Base-by-base conservation (phyloP, 495 filamentous ascomycete genomes). In the Trichoderma orchidacearum region DNA sequence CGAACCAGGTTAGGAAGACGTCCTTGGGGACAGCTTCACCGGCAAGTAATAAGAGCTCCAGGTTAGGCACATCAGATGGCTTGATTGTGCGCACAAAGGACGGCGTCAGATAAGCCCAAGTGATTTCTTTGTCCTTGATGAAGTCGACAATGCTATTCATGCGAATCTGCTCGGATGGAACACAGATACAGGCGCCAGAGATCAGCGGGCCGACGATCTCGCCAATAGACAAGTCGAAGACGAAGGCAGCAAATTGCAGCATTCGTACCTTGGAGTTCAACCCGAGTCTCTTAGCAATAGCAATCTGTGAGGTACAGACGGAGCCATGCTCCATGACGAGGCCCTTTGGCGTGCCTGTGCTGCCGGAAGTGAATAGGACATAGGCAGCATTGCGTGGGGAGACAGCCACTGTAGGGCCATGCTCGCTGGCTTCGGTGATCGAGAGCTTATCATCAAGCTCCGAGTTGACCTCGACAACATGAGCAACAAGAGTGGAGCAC, bases 181-280 rank as follows among this genome's bases (percentile, higher is more conserved):
- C 59, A 30, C 74, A 77, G 5, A 75, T 60, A 45, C 67, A 70
- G 1, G 64, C 71, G 3, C 73, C 73, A 70, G 23, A 75, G 72
- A 80, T 74, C 2, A 86, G 64, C 0, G 75, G 75, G 8, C 74
- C 72, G 27, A 84, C 70, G 0, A 77, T 80, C 23, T 86, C 83
- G 18, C 75, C 60, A 18, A 85, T 66, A 31, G 73, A 75, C 5
- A 74, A 72, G 53, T 88, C 85, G 53, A 85, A 87, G 0, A 78
- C 78, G 60, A 79, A 83, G 25, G 78, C 76, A 3, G 83, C 75
- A 55, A 82, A 87, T 53, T 87, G 82, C 11, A 86, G 60, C 1
- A 76, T 69, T 1, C 79, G 68, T 5, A 75, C 73, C 2, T 62
- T 56, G 0, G 69, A 52, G 17, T 67, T 53, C 56, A 81, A 67